Base-by-base conservation (phyloP, 2,329 filamentous ascomycete genomes). In the Hymenoscyphus repandus region DNA sequence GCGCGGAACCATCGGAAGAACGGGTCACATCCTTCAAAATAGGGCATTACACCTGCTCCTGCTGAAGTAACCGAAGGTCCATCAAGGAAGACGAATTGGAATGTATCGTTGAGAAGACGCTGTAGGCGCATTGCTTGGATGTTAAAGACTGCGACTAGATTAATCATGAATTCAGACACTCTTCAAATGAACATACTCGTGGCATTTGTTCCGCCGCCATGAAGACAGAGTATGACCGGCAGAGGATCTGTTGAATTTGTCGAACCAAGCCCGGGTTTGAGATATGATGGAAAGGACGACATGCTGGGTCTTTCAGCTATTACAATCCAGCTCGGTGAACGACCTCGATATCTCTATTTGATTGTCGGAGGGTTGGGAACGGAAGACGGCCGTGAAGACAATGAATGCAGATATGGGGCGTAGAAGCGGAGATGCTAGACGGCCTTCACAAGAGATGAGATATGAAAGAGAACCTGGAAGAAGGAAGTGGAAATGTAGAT, bases 11-110 rank as follows among this genome's bases (percentile, higher is more conserved):
- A 58, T 11, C 49, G 34, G 47, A 44, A 49, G 18, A 51, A 58
- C 12, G 54, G 53, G 5, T 49, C 56, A 17, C 49, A 53, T n/a
- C 50, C 49, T 13, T 54, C 53, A 31, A 58, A 58, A 17, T 53
- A 36, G 3, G 56, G 56, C n/a, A 58, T 32, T 2, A 58, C 50
- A 7, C 52, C 56, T 13, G 50, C 50, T 1, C 56, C 56, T 4
- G 56, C 43, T n/a, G n/a, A 18, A 4, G 48, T 46, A 11, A 39
- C 30, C 12, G 51, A 40, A 11, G 56, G 54, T 7, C 51, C 56
- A 9, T 57, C 52, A 45, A 52, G 36, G 36, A 55, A 58, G 20
- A 58, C 31, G 31, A 58, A 56, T 27, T 49, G 31, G 40, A 56
- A 58, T 1, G 36, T 17, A 12, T 47, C 34, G n/a, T 20, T 27